Conservation (phyloP, 2,329 filamentous ascomycete genomes). For the Paramyrothecium sp. region DNA sequence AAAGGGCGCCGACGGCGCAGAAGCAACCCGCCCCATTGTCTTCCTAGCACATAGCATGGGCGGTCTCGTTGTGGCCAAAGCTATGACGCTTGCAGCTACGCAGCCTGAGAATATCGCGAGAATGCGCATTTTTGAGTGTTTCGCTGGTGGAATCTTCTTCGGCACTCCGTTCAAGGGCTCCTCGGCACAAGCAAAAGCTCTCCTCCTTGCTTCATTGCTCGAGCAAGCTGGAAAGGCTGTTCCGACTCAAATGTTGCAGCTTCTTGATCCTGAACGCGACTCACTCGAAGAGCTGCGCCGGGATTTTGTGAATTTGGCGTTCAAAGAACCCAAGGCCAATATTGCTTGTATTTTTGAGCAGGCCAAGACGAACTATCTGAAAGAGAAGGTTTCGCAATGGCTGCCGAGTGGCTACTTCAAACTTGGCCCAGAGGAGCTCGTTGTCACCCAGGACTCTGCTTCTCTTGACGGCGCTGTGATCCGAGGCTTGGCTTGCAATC, state of each 20-base stretch:
- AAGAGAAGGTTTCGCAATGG: neutral
- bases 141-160: neutral
- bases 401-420: neutral
- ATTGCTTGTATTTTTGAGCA: neutral
- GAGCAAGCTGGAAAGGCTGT: neutral
- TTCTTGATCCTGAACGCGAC: neutral
- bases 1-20: neutral
- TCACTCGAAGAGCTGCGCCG: neutral
- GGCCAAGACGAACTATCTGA: neutral
- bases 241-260: neutral
- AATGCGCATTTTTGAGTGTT: neutral
- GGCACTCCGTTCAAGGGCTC: conserved; percentile 1
- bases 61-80: neutral
- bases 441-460: neutral
- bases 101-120: neutral
- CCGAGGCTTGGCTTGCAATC: neutral
- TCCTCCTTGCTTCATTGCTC: neutral
- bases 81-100: neutral
- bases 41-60: conserved; percentile 1
- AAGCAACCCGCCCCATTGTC: neutral
- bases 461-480: neutral
- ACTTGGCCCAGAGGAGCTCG: neutral
- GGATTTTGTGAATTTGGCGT: neutral
- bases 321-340: neutral
- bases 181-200: neutral